Evolutionary conservation across 1,284 basidiomycete genomes (phyloP).

Genomic region (Trichosporon inkin): DNA sequence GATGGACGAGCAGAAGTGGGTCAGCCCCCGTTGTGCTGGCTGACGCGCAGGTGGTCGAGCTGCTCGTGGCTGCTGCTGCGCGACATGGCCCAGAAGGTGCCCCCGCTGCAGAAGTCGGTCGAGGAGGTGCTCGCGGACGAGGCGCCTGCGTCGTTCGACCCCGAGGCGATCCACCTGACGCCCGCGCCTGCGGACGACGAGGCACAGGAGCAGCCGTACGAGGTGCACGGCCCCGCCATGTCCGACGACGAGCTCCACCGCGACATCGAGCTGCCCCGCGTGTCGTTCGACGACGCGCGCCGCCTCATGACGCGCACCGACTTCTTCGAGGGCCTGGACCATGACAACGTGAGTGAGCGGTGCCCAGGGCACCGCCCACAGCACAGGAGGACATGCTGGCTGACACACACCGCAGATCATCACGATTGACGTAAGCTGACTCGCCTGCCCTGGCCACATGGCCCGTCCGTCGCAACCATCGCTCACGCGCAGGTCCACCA

Average conservation of each 20-base stretch:
- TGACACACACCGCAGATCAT: constrained; percentile 63
- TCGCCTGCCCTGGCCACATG: too few species aligned
- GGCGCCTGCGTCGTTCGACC: background rate
- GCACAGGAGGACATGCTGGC: constrained; percentile 22
- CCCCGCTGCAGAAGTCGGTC: constrained; percentile 1
- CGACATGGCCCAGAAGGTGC: constrained; percentile 57
- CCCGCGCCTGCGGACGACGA: constrained; percentile 11
- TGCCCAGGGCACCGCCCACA: background rate
- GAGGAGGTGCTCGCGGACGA: background rate
- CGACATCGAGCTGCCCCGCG: constrained; percentile 37
- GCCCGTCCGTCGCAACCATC: background rate
- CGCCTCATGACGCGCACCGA: constrained; percentile 77
- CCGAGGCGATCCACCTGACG: constrained; percentile 11
- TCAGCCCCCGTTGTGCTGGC: constrained; percentile 26
- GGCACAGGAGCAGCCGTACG: background rate
- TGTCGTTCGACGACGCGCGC: constrained; percentile 47
- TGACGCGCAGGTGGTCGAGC: constrained; percentile 44
- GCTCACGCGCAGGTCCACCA: constrained; percentile 56
- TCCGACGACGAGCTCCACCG: constrained; percentile 21
- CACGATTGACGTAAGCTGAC: constrained; percentile 66
- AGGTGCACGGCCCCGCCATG: background rate
- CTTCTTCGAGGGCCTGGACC: constrained; percentile 61
- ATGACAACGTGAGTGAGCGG: constrained; percentile 42
- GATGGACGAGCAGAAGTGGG: constrained; percentile 74
- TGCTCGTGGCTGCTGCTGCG: constrained; percentile 70